Evolutionary conservation across 1,284 basidiomycete species (phyloP).

Genomic region (Rhodotorula mucilaginosa): DNA sequence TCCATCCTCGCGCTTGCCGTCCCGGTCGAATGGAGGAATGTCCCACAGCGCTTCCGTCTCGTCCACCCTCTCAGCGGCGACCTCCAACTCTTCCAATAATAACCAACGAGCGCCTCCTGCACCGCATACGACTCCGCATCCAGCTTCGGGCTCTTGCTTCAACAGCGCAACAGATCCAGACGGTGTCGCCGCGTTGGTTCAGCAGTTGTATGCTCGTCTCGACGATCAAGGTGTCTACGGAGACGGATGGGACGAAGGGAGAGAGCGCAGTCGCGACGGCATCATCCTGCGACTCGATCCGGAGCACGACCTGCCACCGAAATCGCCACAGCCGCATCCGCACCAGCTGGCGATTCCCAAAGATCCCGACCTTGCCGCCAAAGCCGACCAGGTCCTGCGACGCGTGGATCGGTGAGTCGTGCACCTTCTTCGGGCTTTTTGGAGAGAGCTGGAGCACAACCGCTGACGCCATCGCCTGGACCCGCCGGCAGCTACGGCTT

Average conservation of each 20-base stretch:
- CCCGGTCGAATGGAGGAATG: not conserved
- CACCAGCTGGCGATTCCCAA: not conserved
- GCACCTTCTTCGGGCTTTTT: too few relatives aligned
- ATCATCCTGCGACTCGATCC: slow-evolving; percentile 53
- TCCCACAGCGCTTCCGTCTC: slow-evolving; percentile 23
- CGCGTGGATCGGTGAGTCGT: slow-evolving; percentile 32
- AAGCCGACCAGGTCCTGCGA: slow-evolving; percentile 34
- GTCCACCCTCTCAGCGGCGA: slow-evolving; percentile 15
- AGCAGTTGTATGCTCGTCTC: slow-evolving; percentile 63
- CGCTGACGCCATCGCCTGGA: not conserved
- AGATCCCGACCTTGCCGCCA: slow-evolving; percentile 19
- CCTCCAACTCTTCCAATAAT: slow-evolving; percentile 27
- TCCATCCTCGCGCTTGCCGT: not conserved
- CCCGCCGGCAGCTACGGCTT: slow-evolving; percentile 39
- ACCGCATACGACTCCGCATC: slow-evolving; percentile 11
- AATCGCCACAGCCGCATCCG: not conserved
- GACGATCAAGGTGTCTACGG: slow-evolving; percentile 81
- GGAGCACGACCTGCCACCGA: not conserved
- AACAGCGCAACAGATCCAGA: slow-evolving; percentile 22
- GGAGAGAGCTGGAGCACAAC: too few relatives aligned
- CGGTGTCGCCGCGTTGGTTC: slow-evolving; percentile 31
- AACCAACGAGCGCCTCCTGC: not conserved
- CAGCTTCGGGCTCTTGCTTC: slow-evolving; percentile 14
- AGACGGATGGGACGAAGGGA: slow-evolving; percentile 84
- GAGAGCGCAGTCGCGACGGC: slow-evolving; percentile 79